Conservation (phyloP, 2,329 filamentous ascomycete species). For the Xylaria sp. region DNA sequence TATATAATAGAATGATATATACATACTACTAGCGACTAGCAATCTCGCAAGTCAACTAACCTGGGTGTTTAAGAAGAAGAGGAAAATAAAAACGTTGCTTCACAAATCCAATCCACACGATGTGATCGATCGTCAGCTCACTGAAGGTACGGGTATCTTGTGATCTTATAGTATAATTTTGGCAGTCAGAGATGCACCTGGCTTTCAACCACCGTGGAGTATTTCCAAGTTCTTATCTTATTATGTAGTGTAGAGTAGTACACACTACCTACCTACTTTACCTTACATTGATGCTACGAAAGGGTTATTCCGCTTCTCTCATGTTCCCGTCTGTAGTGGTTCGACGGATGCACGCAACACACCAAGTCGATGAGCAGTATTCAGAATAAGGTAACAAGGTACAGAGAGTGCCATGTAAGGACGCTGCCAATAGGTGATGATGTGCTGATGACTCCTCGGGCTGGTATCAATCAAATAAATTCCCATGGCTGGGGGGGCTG, state of each 20-base stretch:
- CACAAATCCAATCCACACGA: background rate
- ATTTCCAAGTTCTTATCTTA: background rate
- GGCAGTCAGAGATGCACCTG: constrained; percentile 26
- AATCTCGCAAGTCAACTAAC: constrained; percentile 2
- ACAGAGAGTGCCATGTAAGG: background rate
- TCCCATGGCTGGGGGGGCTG: constrained; percentile 30
- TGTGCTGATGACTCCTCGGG: constrained; percentile 40
- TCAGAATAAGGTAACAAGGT: constrained; percentile 14
- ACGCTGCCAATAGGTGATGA: constrained; percentile 6
- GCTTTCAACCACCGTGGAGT: constrained; percentile 7
- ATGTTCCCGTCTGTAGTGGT: background rate
- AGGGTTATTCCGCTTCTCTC: constrained; percentile 13
- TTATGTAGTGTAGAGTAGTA: background rate
- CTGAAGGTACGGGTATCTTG: background rate
- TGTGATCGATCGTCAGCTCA: constrained; percentile 6
- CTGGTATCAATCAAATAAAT: constrained; percentile 34
- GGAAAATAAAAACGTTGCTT: constrained; percentile 1
- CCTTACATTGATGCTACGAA: constrained; percentile 1
- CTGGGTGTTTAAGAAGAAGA: background rate
- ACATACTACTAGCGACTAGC: background rate
- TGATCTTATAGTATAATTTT: background rate
- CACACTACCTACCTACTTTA: background rate
- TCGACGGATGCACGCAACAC: constrained; percentile 24
- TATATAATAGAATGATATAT: background rate
- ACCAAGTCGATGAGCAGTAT: constrained; percentile 22